Evolutionary conservation across 73 alveolate species (phyloP), one percentile per base, ranked within the genome.

Genomic region (Symbiodinium pilosum): DNA sequence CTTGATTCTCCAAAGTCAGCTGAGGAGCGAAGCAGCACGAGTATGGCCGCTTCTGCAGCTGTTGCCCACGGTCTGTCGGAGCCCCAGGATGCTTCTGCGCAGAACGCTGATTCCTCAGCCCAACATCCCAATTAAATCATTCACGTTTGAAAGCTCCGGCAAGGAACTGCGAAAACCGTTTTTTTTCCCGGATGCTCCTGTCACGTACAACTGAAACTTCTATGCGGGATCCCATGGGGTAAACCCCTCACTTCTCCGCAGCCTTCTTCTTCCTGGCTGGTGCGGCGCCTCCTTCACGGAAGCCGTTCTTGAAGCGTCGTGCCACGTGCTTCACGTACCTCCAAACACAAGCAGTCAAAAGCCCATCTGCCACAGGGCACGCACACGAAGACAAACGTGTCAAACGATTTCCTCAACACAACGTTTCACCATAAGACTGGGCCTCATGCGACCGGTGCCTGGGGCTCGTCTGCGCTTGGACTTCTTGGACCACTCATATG

Each of bases 371-470:
- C n/a, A n/a, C n/a, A n/a, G n/a, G n/a, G n/a, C n/a, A n/a, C n/a
- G n/a, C n/a, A n/a, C n/a, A n/a, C n/a, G n/a, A n/a, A n/a, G n/a
- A n/a, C n/a, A n/a, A n/a, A n/a, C n/a, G n/a, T n/a, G n/a, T n/a
- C n/a, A n/a, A n/a, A n/a, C n/a, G n/a, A n/a, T n/a, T n/a, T n/a
- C n/a, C n/a, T n/a, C n/a, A n/a, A n/a, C n/a, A n/a, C n/a, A n/a
- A n/a, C n/a, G n/a, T n/a, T n/a, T n/a, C n/a, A n/a, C n/a, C n/a
- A n/a, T n/a, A n/a, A n/a, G n/a, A n/a, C n/a, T n/a, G n/a, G n/a
- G 93, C 99, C 99, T 96, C 99, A 98, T 97, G 94, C 99, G 99
- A 40, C 99, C 99, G 44, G 99, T 99, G 59, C 99, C 99, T n/a
- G 99, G 99, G 44, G 99, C 99, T 38, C 83, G 87, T 83, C 99